phyloP scores from a whole-genome alignment of 2,329 filamentous ascomycete genomes.

The Pseudogymnoascus sp. region DNA sequence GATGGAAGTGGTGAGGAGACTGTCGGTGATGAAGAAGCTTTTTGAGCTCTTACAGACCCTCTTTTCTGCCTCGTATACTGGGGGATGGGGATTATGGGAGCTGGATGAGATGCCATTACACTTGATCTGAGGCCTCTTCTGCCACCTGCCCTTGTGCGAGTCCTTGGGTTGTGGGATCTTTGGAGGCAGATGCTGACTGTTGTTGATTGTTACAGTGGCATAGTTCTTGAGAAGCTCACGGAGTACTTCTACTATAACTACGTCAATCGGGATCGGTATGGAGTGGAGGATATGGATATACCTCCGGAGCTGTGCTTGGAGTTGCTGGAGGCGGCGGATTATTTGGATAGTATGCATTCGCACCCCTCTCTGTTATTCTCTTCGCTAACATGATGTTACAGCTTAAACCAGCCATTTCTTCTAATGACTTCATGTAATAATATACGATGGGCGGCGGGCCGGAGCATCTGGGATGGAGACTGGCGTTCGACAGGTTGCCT shows the following conservation, averaged over 20 bases:
- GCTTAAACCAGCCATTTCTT: slow-evolving; percentile 12
- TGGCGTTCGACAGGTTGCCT: background rate
- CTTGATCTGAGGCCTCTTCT: slow-evolving; percentile 51
- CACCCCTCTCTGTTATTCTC: background rate
- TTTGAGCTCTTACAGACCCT: slow-evolving; percentile 27
- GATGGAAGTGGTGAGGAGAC: background rate
- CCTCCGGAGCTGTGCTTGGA: slow-evolving; percentile 72
- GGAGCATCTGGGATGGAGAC: slow-evolving; percentile 14
- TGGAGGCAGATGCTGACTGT: background rate
- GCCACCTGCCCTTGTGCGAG: slow-evolving; percentile 1
- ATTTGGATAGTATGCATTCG: slow-evolving; percentile 50
- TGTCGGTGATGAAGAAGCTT: slow-evolving; percentile 14
- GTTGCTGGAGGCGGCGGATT: slow-evolving; percentile 70
- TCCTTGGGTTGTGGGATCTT: slow-evolving; percentile 10
- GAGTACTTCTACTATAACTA: slow-evolving; percentile 82
- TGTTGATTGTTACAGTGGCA: slow-evolving; percentile 44
- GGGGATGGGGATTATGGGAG: slow-evolving; percentile 20
- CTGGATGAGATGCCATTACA: slow-evolving; percentile 44
- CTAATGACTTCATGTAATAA: slow-evolving; percentile 9
- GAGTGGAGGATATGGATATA: slow-evolving; percentile 75
- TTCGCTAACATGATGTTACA: slow-evolving; percentile 8
- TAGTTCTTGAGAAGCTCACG: slow-evolving; percentile 71
- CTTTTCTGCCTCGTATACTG: slow-evolving; percentile 18
- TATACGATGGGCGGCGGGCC: slow-evolving; percentile 2
- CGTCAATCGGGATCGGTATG: slow-evolving; percentile 60